Evolutionary conservation across 2,329 filamentous ascomycete genomes (phyloP), one percentile per base, ranked within the genome.

Genomic region (Pyrenochaeta sp.): DNA sequence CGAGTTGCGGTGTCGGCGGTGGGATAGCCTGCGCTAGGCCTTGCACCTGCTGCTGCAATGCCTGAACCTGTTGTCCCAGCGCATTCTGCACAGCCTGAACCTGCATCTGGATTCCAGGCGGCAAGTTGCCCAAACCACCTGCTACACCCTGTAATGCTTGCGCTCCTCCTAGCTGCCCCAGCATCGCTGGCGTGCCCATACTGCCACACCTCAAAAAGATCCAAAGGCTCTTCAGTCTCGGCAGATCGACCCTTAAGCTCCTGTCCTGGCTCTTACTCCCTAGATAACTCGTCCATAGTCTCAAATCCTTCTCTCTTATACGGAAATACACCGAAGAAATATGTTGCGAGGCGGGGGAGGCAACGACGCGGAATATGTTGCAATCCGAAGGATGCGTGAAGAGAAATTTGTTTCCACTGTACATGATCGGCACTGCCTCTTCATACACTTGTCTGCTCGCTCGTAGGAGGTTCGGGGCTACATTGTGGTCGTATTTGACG

Each of bases 351-450:
- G 65, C 67, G 6, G 67, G 67, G 9, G 73, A 71, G 13, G 73
- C 55, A 25, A 77, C 62, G 44, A 77, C 66, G 58, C 75, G 71
- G 62, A 79, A 79, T 60, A 79, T 73, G 65, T 75, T 79, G 62
- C 72, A 76, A 55, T 79, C 77, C 49, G 71, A 75, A 6, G 77
- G 77, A 50, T 79, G 76, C 4, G 67, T 71, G 67, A 79, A 79
- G 51, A 75, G 63, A 54, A 78, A 76, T 47, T 71, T 74, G 66
- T 78, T 79, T 19, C 50, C 50, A 12, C 66, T 53, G 62, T 78
- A 79, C n/a, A 79, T 67, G 13, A 77, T 57, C 0, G 72, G 69
- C 4, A 68, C 68, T 3, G 75, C 71, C 50, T 79, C 77, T 12
- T 61, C 53, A 59, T 77, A 67, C 27, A 78, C 62, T 48, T 74